Conservation (phyloP, 2,329 filamentous ascomycete genomes). For the Calonectria pauciramosa region DNA sequence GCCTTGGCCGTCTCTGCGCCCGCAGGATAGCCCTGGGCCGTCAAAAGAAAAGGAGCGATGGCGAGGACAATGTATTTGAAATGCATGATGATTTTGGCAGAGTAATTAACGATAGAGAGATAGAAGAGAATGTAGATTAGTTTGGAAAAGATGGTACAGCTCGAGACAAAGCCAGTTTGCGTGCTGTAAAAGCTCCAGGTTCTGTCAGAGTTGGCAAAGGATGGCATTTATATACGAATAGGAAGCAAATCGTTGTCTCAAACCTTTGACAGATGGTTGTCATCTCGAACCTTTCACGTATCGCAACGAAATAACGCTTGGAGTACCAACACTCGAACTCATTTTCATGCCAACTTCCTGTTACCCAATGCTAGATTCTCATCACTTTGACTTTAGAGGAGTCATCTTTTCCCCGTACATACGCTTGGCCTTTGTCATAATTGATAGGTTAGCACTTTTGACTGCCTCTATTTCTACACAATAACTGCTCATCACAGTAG, state of each 20-base stretch:
- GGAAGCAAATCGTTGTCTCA: background rate
- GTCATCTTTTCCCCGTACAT: background rate
- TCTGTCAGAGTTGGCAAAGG: background rate
- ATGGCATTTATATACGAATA: background rate
- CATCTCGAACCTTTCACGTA: background rate
- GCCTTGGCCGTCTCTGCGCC: background rate
- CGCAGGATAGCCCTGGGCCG: background rate
- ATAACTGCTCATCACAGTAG: background rate
- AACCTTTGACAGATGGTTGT: background rate
- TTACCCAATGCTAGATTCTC: background rate
- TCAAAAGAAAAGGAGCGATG: background rate
- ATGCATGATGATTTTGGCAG: background rate
- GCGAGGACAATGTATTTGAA: background rate
- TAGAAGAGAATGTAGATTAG: background rate
- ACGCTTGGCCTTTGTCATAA: background rate
- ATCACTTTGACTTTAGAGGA: background rate
- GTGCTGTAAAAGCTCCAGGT: background rate
- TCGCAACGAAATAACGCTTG: background rate
- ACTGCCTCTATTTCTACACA: background rate
- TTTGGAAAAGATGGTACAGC: background rate
- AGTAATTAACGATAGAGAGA: background rate
- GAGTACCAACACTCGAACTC: background rate
- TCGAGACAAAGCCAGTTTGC: background rate
- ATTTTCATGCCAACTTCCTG: too few relatives aligned
- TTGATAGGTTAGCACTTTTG: background rate